A percentile compares a stretch with the other conserved stretches of the same genome.
These are phyloP conservation scores for Chamaenerion angustifolium DNA, from an alignment of 345 rosid species.

Conservation along the genomic window DNA sequence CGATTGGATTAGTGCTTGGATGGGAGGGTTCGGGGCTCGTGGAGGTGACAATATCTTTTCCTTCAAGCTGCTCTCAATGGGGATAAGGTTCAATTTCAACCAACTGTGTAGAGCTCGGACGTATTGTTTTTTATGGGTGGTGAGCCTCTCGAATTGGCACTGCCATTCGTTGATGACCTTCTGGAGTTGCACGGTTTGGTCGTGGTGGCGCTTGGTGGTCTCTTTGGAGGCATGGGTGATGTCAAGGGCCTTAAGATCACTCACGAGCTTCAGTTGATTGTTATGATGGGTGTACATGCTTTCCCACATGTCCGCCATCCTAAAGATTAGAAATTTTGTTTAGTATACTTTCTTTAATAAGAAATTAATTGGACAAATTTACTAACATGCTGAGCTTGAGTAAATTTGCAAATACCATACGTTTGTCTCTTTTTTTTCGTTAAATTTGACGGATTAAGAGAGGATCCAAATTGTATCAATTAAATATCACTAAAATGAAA, in stretches of 20 bases:
- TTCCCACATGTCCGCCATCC: constrained; percentile 91
- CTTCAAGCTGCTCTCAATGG: constrained; percentile 56
- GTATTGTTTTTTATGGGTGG: constrained; percentile 61
- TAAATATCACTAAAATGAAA: too few species aligned
- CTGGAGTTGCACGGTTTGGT: constrained; percentile 51
- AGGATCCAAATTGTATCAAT: too few species aligned
- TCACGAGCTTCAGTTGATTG: constrained; percentile 48
- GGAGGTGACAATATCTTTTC: constrained; percentile 72
- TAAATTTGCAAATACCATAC: too few species aligned
- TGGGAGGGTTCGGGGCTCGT: constrained; percentile 53
- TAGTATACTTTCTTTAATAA: too few species aligned
- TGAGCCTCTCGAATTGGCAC: constrained; percentile 53
- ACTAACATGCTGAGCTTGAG: too few species aligned
- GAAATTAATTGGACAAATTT: too few species aligned
- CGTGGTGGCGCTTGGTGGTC: constrained; percentile 69
- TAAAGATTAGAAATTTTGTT: constrained; percentile 13
- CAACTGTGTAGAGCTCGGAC: constrained; percentile 52
- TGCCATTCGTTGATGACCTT: constrained; percentile 60
- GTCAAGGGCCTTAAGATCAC: constrained; percentile 56
- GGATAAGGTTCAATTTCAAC: constrained; percentile 63
- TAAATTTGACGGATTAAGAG: too few species aligned
- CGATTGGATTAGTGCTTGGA: constrained; percentile 54
- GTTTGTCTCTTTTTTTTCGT: too few species aligned
- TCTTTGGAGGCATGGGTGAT: constrained; percentile 40
- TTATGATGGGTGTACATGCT: constrained; percentile 57